Percentiles rank a stretch among this genome's conserved stretches.
These are phyloP conservation scores for Flaveria ramosissima DNA, from an alignment of 129 eudicot species.

Conservation along the genomic window DNA sequence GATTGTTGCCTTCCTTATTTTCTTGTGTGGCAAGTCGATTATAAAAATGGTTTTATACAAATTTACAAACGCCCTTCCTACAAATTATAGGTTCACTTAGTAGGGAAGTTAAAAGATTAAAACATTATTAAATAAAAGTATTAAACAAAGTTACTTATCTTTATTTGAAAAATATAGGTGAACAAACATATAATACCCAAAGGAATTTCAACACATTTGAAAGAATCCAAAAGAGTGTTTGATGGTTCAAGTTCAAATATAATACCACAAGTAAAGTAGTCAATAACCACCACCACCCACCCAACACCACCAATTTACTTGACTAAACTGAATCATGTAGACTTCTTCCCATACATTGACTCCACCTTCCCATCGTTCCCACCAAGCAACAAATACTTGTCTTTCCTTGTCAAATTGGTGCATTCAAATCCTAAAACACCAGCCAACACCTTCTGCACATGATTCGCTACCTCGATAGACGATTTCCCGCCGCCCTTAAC, in stretches of 20 bases:
- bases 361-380: constrained; percentile 99
- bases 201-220: constrained; percentile 20
- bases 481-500: constrained; percentile 77
- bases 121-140: neutral
- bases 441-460: constrained; percentile 78
- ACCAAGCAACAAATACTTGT: constrained; percentile 91
- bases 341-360: constrained; percentile 76
- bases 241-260: constrained; percentile 16
- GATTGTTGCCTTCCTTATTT: too few species aligned
- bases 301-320: constrained; percentile 8
- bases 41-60: too few species aligned
- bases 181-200: constrained; percentile 28
- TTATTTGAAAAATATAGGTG: constrained; percentile 24
- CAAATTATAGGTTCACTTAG: too few species aligned
- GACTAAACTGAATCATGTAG: constrained; percentile 11
- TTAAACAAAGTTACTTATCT: neutral
- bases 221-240: constrained; percentile 36
- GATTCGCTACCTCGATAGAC: constrained; percentile 89
- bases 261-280: constrained; percentile 22
- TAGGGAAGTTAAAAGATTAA: neutral
- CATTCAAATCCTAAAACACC: constrained; percentile 89
- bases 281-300: constrained; percentile 19
- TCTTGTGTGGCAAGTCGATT: too few species aligned
- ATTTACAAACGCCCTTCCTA: too few species aligned
- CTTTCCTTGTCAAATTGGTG: constrained; percentile 95